Conservation (phyloP, 2,329 filamentous ascomycete genomes). For the Rutstroemia sp. region DNA sequence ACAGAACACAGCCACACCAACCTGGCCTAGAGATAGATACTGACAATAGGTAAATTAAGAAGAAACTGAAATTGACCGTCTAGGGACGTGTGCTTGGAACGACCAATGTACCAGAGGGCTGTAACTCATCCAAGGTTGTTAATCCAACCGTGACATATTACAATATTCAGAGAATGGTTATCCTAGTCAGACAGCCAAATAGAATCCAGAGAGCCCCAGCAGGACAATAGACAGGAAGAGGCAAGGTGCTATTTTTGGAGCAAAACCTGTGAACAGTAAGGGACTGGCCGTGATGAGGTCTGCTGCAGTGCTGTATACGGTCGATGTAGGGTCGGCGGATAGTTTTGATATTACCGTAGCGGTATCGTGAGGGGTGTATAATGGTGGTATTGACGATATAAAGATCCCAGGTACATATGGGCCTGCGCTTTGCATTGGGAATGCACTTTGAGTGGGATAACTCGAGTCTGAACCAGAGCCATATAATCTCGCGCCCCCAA, state of each 20-base stretch:
- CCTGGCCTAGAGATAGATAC: too few relatives aligned
- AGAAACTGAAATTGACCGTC: too few relatives aligned
- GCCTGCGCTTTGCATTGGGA: constrained; percentile 13
- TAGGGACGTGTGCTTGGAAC: too few relatives aligned
- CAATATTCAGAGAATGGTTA: neutral
- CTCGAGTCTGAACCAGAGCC: constrained; percentile 17
- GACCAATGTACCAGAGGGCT: neutral
- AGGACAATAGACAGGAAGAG: neutral
- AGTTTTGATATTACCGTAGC: neutral
- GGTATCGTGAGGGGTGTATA: constrained; percentile 1
- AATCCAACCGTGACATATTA: neutral
- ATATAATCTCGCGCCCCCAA: constrained; percentile 15
- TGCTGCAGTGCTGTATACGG: neutral
- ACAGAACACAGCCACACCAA: too few relatives aligned
- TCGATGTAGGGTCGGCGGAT: neutral
- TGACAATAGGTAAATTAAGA: too few relatives aligned
- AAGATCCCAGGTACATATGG: constrained; percentile 1
- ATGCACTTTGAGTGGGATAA: constrained; percentile 18
- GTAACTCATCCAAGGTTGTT: neutral
- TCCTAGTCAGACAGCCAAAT: neutral
- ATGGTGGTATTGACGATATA: constrained; percentile 6
- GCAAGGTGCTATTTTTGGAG: neutral
- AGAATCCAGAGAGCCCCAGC: neutral
- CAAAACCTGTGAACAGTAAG: neutral
- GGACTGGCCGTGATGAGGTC: constrained; percentile 3